phyloP scores from a whole-genome alignment of 495 filamentous ascomycete species.

The Cercophora scortea region DNA sequence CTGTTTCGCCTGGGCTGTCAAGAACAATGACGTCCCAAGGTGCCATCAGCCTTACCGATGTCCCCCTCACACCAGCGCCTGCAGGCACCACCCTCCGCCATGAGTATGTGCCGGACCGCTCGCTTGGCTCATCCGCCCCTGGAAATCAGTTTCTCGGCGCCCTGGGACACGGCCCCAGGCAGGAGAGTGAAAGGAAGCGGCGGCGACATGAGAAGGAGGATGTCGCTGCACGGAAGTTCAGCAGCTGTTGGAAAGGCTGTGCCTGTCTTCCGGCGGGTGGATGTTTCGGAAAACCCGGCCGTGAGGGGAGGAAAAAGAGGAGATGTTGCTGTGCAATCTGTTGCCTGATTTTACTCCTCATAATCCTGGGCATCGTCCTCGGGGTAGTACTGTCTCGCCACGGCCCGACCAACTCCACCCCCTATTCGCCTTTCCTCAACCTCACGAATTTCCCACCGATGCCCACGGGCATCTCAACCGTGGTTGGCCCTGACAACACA shows the following conservation, averaged over 20 bases:
- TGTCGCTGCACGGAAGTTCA: constrained; percentile 41
- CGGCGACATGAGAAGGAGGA: constrained; percentile 59
- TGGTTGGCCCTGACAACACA: constrained; percentile 55
- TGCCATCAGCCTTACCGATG: constrained; percentile 31
- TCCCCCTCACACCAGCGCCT: constrained; percentile 29
- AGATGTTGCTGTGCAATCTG: constrained; percentile 48
- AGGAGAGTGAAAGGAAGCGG: constrained; percentile 40
- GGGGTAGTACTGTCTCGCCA: constrained; percentile 53
- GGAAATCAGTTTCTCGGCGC: constrained; percentile 27
- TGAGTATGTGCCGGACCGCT: constrained; percentile 23
- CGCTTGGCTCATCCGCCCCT: constrained; percentile 27
- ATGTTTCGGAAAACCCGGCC: constrained; percentile 53
- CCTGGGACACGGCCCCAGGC: constrained; percentile 16
- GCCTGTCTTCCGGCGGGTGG: constrained; percentile 50
- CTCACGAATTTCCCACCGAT: constrained; percentile 80
- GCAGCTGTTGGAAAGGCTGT: constrained; percentile 53
- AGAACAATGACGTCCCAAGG: constrained; percentile 41
- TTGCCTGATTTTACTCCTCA: constrained; percentile 45
- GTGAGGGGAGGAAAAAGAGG: constrained; percentile 56
- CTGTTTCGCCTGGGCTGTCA: constrained; percentile 30
- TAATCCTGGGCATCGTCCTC: constrained; percentile 52
- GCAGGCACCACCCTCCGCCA: not conserved
- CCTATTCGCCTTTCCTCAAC: constrained; percentile 58
- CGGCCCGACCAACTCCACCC: constrained; percentile 22
- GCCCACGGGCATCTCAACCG: constrained; percentile 70